Evolutionary conservation across 192 early-diverging fungal species (phyloP).

Genomic region (Paraglomus brasilianum): DNA sequence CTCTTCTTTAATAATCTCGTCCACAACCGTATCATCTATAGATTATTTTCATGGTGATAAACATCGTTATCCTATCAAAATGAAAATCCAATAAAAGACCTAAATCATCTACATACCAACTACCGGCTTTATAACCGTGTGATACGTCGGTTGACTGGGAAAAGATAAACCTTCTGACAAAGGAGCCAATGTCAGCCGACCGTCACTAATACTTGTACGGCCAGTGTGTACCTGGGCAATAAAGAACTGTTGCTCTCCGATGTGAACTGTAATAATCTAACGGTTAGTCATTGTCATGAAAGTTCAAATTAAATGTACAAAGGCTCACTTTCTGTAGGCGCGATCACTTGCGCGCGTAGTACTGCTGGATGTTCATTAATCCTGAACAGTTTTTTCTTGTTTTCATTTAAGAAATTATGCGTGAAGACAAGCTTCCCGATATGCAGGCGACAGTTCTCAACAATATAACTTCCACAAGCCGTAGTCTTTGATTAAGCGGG

Average conservation of each 20-base stretch:
- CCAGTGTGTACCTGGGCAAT: conserved; percentile 36
- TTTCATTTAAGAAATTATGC: conserved; percentile 52
- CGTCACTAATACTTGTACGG: conserved; percentile 17
- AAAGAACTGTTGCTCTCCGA: conserved; percentile 43
- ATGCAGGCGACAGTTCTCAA: conserved; percentile 50
- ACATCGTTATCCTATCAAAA: conserved; percentile 8
- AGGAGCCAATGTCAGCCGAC: conserved; percentile 35
- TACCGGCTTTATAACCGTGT: conserved; percentile 28
- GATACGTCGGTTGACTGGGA: conserved; percentile 19
- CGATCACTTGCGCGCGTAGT: conserved; percentile 38
- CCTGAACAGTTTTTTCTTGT: conserved; percentile 48
- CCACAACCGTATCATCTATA: conserved; percentile 17
- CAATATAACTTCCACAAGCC: conserved; percentile 60
- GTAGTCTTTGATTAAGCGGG: conserved; percentile 48
- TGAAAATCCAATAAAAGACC: conserved; percentile 9
- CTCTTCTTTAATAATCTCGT: conserved; percentile 28
- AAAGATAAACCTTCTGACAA: conserved; percentile 40
- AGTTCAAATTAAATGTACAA: not conserved
- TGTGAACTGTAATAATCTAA: conserved; percentile 41
- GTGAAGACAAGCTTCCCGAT: conserved; percentile 60
- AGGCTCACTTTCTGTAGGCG: conserved; percentile 37
- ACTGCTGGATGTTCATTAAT: conserved; percentile 47
- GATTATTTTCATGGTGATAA: not conserved
- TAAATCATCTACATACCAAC: conserved; percentile 10
- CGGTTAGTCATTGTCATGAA: not conserved